These are phyloP conservation scores for Leccinum incarnatum DNA, from an alignment of 768 basidiomycete species.

Conservation along the genomic window DNA sequence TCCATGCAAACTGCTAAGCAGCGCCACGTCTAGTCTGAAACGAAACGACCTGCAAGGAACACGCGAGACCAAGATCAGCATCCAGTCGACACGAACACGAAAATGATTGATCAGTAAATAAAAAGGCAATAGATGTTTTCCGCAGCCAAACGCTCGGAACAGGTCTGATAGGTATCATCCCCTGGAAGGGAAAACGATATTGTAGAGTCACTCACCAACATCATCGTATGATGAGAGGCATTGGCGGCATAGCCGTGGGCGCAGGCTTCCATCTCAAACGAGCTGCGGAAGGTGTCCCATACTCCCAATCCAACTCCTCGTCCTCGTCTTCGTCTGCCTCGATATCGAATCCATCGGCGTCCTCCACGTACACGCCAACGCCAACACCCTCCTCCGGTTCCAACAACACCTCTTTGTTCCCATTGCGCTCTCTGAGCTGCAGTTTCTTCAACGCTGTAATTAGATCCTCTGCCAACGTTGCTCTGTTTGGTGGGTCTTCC, in stretches of 20 bases:
- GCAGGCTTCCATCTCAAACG: constrained; percentile 48
- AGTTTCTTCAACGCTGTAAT: constrained; percentile 74
- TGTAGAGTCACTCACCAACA: constrained; percentile 25
- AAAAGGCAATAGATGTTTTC: constrained; percentile 67
- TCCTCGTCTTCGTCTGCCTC: constrained; percentile 23
- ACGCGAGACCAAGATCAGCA: constrained; percentile 9
- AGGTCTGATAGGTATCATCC: constrained; percentile 80
- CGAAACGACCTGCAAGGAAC: constrained; percentile 6
- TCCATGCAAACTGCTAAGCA: not conserved
- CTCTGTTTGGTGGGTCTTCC: constrained; percentile 86
- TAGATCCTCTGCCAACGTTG: constrained; percentile 85
- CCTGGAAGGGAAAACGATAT: constrained; percentile 8
- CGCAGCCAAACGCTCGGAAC: constrained; percentile 63
- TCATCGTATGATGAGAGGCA: constrained; percentile 27
- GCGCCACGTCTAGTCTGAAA: not conserved
- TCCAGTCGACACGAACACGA: not conserved
- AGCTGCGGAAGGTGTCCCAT: constrained; percentile 47
- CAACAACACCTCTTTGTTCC: constrained; percentile 54
- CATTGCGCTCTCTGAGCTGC: constrained; percentile 47
- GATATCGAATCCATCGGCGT: constrained; percentile 48
- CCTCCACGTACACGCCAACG: constrained; percentile 77
- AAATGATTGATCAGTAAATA: constrained; percentile 28
- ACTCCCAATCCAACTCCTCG: constrained; percentile 55
- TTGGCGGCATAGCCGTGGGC: constrained; percentile 59
- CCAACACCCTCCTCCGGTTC: constrained; percentile 69